Conservation (phyloP, 805 yeast genomes). For the Kazachstania kunashirensis region DNA sequence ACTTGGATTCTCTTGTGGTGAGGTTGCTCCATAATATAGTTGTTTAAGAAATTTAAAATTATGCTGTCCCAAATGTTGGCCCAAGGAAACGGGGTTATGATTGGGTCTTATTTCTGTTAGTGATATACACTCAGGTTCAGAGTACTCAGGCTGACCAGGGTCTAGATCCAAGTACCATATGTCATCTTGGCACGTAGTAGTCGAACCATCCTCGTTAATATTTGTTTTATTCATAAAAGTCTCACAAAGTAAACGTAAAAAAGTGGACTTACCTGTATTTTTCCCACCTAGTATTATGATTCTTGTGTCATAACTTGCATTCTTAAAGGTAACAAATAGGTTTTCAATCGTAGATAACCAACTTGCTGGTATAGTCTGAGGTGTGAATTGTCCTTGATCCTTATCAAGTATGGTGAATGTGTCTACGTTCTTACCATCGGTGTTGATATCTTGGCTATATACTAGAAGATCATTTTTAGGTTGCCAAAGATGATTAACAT, state of each 20-base stretch:
- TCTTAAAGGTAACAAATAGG: slow-evolving; percentile 17
- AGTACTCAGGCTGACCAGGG: slow-evolving; percentile 81
- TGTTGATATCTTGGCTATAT: too few species aligned
- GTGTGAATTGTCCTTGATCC: slow-evolving; percentile 7
- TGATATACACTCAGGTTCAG: slow-evolving; percentile 63
- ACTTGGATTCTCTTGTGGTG: slow-evolving; percentile 59
- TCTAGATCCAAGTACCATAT: slow-evolving; percentile 64
- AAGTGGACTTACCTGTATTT: slow-evolving; percentile 76
- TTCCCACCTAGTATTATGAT: slow-evolving; percentile 40
- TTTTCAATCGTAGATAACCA: slow-evolving; percentile 20
- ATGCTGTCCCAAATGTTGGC: slow-evolving; percentile 20
- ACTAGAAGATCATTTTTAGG: slow-evolving; percentile 5
- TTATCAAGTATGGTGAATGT: slow-evolving; percentile 12
- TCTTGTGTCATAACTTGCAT: slow-evolving; percentile 21
- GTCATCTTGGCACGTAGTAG: slow-evolving; percentile 12
- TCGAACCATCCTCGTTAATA: background rate
- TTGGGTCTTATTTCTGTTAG: slow-evolving; percentile 30
- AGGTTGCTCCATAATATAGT: slow-evolving; percentile 50
- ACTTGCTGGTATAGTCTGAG: slow-evolving; percentile 12
- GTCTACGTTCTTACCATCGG: too few species aligned
- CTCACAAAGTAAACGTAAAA: slow-evolving; percentile 47
- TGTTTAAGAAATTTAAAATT: slow-evolving; percentile 13
- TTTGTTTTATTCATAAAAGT: slow-evolving; percentile 28
- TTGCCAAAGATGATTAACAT: slow-evolving; percentile 19
- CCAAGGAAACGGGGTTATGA: slow-evolving; percentile 10